Evolutionary conservation across 2,329 filamentous ascomycete genomes (phyloP), one percentile per base, ranked within the genome.

Genomic region (Trichoderma sp.): DNA sequence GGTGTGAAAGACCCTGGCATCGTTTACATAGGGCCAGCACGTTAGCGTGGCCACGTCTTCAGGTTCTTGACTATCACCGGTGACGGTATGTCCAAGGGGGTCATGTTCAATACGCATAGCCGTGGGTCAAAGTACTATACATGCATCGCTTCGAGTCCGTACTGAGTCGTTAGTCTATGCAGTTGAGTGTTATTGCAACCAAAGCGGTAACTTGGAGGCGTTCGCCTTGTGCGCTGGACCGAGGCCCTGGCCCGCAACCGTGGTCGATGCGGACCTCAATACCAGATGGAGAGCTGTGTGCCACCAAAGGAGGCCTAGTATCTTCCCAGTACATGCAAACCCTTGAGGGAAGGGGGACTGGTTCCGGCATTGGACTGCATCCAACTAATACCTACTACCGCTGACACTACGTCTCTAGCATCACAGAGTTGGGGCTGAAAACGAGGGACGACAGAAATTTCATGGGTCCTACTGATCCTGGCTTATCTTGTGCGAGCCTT

Each of bases 41-140:
- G 11, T 31, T 71, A 62, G 67, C 67, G 67, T 45, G 67, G 67
- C 67, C 67, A 71, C 67, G 67, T 71, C 67, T 71, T 62, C 33
- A 27, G 24, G 16, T 31, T 62, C 24, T 62, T 27, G 35, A 56
- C 21, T 14, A 56, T 21, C 21, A 14, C 11, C 21, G 50, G n/a
- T 21, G 45, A 21, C n/a, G 45, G 45, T 2, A 53, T 53, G 45
- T 3, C 9, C 9, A 53, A 21, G 45, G 45, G 45, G 45, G 45
- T 45, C 41, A 16, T 53, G 50, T 12, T 53, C 4, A 53, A 12
- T 1, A 4, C n/a, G 45, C n/a, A 11, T 53, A 6, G 56, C 7
- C 14, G 24, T 60, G 14, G 56, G 41, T 45, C 18, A 2, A 45
- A n/a, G 41, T 45, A 45, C 41, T n/a, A 45, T 60, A 60, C 56